These are phyloP conservation scores for Sisymbrium altissimum DNA, from an alignment of 345 rosid species.

Conservation along the genomic window DNA sequence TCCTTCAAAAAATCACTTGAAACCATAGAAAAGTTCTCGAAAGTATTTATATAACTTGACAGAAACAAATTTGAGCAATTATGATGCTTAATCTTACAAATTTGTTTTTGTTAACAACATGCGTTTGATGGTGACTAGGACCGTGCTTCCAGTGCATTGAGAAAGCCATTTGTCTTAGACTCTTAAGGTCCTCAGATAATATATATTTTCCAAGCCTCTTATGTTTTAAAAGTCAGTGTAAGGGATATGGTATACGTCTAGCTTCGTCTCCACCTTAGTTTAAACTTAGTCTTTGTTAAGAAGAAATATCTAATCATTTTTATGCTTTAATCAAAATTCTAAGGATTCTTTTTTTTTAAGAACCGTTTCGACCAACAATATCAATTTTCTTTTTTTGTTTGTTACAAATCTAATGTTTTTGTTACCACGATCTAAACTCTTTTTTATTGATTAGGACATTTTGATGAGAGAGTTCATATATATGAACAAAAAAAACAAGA, in stretches of 20 bases:
- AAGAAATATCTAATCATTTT: background rate
- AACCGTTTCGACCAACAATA: no score
- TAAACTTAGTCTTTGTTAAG: background rate
- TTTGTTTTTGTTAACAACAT: background rate
- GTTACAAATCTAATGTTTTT: no score
- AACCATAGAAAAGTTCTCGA: background rate
- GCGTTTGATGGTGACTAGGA: background rate
- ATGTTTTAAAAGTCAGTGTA: no score
- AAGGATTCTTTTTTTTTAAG: no score
- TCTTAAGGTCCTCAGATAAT: background rate
- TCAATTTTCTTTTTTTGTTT: no score
- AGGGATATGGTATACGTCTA: no score
- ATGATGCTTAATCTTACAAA: no score
- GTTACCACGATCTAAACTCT: no score
- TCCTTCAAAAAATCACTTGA: background rate
- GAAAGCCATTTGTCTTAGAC: background rate
- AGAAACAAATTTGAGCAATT: background rate
- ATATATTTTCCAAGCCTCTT: background rate
- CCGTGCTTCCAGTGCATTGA: background rate
- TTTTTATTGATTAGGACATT: no score
- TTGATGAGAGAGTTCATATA: no score
- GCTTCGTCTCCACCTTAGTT: no score
- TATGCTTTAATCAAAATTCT: background rate
- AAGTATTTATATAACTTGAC: background rate
- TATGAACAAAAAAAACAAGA: no score